phyloP scores from a whole-genome alignment of 805 yeast genomes.

The Candida succiphila region DNA sequence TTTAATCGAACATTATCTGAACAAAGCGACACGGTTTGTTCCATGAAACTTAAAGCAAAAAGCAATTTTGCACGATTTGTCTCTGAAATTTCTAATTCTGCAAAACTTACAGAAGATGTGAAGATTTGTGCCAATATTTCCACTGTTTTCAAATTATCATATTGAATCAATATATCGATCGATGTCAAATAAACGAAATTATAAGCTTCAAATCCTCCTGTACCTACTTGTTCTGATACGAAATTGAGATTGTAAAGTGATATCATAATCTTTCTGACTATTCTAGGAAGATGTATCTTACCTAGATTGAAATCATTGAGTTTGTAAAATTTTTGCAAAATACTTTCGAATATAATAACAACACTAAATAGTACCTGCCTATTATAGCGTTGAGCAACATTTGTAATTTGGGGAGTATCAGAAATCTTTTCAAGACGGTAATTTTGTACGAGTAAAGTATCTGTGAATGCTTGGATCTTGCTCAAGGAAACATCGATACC shows the following conservation, averaged over 20 bases:
- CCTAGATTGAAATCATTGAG: constrained; percentile 11
- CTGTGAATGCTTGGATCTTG: constrained; percentile 23
- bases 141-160: constrained; percentile 14
- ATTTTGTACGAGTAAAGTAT: not conserved
- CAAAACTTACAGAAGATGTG: constrained; percentile 14
- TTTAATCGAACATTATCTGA: constrained; percentile 23
- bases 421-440: not conserved
- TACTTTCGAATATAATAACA: constrained; percentile 41
- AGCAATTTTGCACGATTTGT: constrained; percentile 28
- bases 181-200: constrained; percentile 47
- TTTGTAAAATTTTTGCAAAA: constrained; percentile 27
- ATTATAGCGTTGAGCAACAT: not conserved
- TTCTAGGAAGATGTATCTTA: constrained; percentile 6
- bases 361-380: constrained; percentile 28
- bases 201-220: constrained; percentile 56
- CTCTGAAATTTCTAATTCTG: constrained; percentile 20
- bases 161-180: constrained; percentile 29
- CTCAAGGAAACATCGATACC: constrained; percentile 13
- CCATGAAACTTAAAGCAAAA: constrained; percentile 38
- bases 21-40: constrained; percentile 26
- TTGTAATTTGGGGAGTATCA: not conserved
- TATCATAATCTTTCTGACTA: constrained; percentile 25
- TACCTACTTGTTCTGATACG: constrained; percentile 43
- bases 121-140: constrained; percentile 20
- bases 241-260: constrained; percentile 35